Evolutionary conservation across 2,329 filamentous ascomycete genomes (phyloP).

Genomic region (Coniochaeta sp.): DNA sequence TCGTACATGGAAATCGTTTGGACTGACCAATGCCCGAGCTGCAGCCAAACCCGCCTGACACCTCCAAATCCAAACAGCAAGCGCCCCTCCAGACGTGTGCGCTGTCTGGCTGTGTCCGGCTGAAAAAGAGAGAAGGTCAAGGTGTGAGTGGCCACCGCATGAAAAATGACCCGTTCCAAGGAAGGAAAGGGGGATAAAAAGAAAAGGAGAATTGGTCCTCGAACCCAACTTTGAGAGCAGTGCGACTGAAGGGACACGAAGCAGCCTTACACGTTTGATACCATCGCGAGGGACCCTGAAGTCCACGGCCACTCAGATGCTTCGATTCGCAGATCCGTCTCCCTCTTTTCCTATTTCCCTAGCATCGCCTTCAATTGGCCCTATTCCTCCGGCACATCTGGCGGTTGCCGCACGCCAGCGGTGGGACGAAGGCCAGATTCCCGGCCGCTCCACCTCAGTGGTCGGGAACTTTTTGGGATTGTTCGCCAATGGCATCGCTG

Average conservation of each 20-base stretch:
- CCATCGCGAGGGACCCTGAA: background rate
- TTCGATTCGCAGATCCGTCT: background rate
- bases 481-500: constrained; percentile 21
- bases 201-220: background rate
- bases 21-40: constrained; percentile 11
- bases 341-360: constrained; percentile 5
- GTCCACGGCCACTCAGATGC: background rate
- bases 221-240: background rate
- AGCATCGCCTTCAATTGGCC: constrained; percentile 15
- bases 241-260: background rate
- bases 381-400: constrained; percentile 1
- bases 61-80: constrained; percentile 6
- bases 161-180: background rate
- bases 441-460: constrained; percentile 19
- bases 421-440: constrained; percentile 19
- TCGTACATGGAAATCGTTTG: constrained; percentile 16
- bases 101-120: background rate
- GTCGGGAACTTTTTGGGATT: background rate
- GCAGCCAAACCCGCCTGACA: constrained; percentile 13
- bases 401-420: constrained; percentile 6
- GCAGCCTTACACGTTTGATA: background rate
- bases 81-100: constrained; percentile 1
- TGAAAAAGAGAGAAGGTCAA: background rate
- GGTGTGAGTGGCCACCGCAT: background rate
- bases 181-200: too few species aligned